phyloP scores from a whole-genome alignment of 1,284 basidiomycete genomes.

The Trametes polyzona region DNA sequence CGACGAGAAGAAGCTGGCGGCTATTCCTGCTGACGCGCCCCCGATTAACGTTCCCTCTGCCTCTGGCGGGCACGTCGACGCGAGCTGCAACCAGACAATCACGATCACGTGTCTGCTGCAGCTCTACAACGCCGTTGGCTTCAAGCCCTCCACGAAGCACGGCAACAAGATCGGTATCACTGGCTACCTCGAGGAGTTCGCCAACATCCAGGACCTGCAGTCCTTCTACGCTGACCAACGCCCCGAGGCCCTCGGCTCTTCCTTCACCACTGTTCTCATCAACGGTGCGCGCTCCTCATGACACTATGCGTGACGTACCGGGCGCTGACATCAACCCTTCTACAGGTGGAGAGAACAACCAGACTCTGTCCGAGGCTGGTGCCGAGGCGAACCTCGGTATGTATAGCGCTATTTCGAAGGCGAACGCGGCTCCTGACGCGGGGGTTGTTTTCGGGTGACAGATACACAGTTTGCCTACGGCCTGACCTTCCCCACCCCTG shows the following conservation, averaged over 20 bases:
- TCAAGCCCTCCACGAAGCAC: conserved; percentile 47
- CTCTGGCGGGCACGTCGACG: conserved; percentile 48
- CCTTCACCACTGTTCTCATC: conserved; percentile 49
- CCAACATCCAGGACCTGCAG: conserved; percentile 54
- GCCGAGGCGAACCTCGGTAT: conserved; percentile 65
- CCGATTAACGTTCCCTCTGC: conserved; percentile 36
- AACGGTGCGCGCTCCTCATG: conserved; percentile 28
- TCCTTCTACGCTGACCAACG: conserved; percentile 37
- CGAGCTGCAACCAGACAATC: conserved; percentile 53
- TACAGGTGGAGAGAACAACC: conserved; percentile 61
- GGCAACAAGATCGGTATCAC: conserved; percentile 60
- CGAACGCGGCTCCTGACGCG: background rate
- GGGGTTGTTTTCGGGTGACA: background rate
- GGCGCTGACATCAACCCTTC: background rate
- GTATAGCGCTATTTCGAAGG: background rate
- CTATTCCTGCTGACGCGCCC: conserved; percentile 33
- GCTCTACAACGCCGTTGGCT: conserved; percentile 57
- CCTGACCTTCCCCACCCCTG: conserved; percentile 51
- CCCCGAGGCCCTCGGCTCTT: conserved; percentile 37
- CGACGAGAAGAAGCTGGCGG: conserved; percentile 20
- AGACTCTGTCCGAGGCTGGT: conserved; percentile 57
- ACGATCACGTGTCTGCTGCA: conserved; percentile 60
- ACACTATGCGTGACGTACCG: background rate
- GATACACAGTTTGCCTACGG: conserved; percentile 73
- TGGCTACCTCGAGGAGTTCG: conserved; percentile 62